Evolutionary conservation across 192 early-diverging fungal species (phyloP), one percentile per base, ranked within the genome.

Genomic region (Dissophora ornata): DNA sequence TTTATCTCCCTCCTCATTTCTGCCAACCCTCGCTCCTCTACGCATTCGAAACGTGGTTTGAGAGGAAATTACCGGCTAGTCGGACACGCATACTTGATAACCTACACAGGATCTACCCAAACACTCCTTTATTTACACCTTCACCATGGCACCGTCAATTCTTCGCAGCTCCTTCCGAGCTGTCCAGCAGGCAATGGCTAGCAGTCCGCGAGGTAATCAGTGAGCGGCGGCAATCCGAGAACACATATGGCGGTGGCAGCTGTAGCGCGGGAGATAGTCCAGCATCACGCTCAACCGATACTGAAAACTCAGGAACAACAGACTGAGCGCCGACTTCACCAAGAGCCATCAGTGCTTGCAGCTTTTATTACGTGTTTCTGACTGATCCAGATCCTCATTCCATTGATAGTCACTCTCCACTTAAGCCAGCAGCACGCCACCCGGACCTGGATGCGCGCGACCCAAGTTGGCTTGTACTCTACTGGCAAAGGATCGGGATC

Each of bases 101-200:
- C n/a, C n/a, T n/a, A n/a, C n/a, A n/a, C n/a, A n/a, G n/a, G n/a
- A n/a, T n/a, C n/a, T n/a, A n/a, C n/a, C n/a, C n/a, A n/a, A n/a
- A n/a, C n/a, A n/a, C n/a, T n/a, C n/a, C n/a, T n/a, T n/a, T n/a
- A n/a, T n/a, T n/a, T n/a, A n/a, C n/a, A n/a, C n/a, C n/a, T n/a
- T n/a, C n/a, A n/a, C 25, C 46, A 71, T 71, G 69, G 55, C 69
- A 28, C 44, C 69, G 25, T 63, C 61, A 38, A 60, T 74, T 26
- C 61, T 71, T 57, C 70, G 70, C 46, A 65, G 30, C 56, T 64
- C 70, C 28, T 59, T 74, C 48, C 60, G 70, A 47, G 62, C 47
- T 50, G 70, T 36, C 46, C 62, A 63, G 15, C 54, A 45, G 28
- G 62, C 70, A 26, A 57, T 71, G 53, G 53, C 53, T 24, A 63